phyloP scores from a whole-genome alignment of 768 basidiomycete species.

The Floccularia luteovirens region DNA sequence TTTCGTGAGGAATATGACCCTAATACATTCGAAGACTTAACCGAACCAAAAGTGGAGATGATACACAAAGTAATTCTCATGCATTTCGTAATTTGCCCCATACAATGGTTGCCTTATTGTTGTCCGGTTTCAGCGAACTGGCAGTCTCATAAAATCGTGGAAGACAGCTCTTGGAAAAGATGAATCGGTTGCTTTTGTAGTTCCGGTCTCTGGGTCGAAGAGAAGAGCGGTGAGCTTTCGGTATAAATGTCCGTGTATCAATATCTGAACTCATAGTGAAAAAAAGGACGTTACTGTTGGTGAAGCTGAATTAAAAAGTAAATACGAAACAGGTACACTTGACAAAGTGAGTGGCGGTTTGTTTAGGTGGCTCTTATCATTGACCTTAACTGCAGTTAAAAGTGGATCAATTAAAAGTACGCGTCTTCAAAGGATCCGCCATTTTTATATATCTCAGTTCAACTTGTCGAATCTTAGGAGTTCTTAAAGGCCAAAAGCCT shows the following conservation, averaged over 20 bases:
- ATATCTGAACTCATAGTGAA: not conserved
- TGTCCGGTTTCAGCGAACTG: constrained; percentile 47
- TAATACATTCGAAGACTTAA: constrained; percentile 74
- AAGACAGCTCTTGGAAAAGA: constrained; percentile 54
- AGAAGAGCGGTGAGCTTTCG: constrained; percentile 58
- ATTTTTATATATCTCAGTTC: constrained; percentile 6
- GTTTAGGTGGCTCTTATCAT: constrained; percentile 5
- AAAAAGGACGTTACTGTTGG: constrained; percentile 53
- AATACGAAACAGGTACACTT: constrained; percentile 50
- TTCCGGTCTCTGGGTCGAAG: constrained; percentile 46
- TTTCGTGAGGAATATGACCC: constrained; percentile 86
- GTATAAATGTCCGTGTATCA: not conserved
- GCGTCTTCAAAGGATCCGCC: constrained; percentile 8
- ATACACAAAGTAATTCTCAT: constrained; percentile 62
- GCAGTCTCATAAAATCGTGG: constrained; percentile 59
- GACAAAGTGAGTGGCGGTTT: constrained; percentile 45
- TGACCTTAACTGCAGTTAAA: constrained; percentile 54
- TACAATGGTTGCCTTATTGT: no score
- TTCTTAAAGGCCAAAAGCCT: constrained; percentile 64
- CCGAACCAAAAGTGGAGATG: constrained; percentile 64
- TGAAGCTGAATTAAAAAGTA: constrained; percentile 68
- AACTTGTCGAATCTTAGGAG: constrained; percentile 32
- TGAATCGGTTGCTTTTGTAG: constrained; percentile 48
- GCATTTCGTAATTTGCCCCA: constrained; percentile 5
- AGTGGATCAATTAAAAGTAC: constrained; percentile 73